Base-by-base conservation (phyloP, 768 basidiomycete species). In the Cystofilobasidium bisporidii region DNA sequence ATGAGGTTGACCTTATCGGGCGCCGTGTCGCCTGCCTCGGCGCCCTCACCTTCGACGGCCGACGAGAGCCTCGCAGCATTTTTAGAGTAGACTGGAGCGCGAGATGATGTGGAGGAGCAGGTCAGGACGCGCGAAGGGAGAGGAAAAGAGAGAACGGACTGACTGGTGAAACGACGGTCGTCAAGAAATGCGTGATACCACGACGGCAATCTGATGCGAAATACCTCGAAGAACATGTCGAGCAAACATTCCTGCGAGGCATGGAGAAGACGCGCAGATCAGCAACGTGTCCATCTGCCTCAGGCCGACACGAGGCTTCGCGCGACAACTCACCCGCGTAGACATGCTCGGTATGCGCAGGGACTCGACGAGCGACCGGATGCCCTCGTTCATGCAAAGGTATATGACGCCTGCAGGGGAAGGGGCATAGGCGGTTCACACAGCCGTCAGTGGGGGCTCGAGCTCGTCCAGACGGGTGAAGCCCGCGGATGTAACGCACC, bases 121-220 rank as follows among this genome's bases (percentile, higher is more conserved):
- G 58, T 30, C 30, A n/a, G 41, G 28, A 65, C 3, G 24, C 38
- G 3, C 20, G 28, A 3, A 8, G 5, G 66, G 70, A 24, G 36
- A 22, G 60, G 30, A 71, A 57, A 26, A 58, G 72, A 33, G 3
- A 36, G 14, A 45, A 32, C 43, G n/a, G 56, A 72, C 85, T 69
- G 74, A 92, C 92, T 87, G 2, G 91, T 94, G 63, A 96, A 77
- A 33, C 92, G 82, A 58, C 89, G 84, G 15, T 91, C 92, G 65
- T 87, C 87, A 41, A 96, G 87, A 73, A 94, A 97, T 0, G 89
- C 87, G 72, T 90, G 84, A 75, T 90, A 89, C 91, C 93, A 97
- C 55, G 87, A 87, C 1, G 91, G 89, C 0, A 88, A 83, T 75
- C 89, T 89, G 77, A 98, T 93, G 65, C 91, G 89, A 24, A 99